Base-by-base conservation (phyloP, 495 filamentous ascomycete species). In the Penicillium egyptiacum region DNA sequence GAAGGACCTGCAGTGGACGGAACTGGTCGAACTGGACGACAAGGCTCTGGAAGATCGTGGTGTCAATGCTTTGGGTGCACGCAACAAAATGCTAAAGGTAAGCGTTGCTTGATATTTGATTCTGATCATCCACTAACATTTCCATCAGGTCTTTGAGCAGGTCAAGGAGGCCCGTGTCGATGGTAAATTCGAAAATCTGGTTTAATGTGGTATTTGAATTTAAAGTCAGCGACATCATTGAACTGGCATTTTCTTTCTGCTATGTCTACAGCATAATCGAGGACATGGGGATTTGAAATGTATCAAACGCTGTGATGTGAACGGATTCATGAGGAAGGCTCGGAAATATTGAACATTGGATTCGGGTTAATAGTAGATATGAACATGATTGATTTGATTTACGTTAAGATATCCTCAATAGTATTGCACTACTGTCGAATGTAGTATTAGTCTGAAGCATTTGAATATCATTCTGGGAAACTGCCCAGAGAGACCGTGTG, bases 1-100 rank as follows among this genome's bases (percentile, higher is more conserved):
- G 64, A 98, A 98, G 75, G 92, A 96, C 69, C 81, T 98, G 72
- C 90, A 93, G 61, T 98, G 94, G 94, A 88, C 83, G n/a, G 93
- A 98, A 16, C 67, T 98, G 64, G 75, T 98, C 60, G 88, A 92
- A 71, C 79, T 98, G 56, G 90, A 96, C 70, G 95, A 98, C 67
- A 92, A 91, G 73, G 92, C 89, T 53, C 78, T 98, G 63, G 93
- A 98, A 73, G 88, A 92, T 11, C 86, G 90, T 52, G 94, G 94
- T 46, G 94, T 98, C 31, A 97, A 96, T 71, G 94, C 94, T 42
- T 81, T 97, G 57, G 94, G 94, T 61, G 94, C 94, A 19, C 81
- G 94, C 56, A 90, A 92, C 73, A 98, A 98, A 81, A 96, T 98
- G 92, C 77, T 98, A 44, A 98, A 98, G 84, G 94, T 90, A 57